Evolutionary conservation across 805 yeast genomes (phyloP).

Genomic region (Saccharomycopsis fibuligera): DNA sequence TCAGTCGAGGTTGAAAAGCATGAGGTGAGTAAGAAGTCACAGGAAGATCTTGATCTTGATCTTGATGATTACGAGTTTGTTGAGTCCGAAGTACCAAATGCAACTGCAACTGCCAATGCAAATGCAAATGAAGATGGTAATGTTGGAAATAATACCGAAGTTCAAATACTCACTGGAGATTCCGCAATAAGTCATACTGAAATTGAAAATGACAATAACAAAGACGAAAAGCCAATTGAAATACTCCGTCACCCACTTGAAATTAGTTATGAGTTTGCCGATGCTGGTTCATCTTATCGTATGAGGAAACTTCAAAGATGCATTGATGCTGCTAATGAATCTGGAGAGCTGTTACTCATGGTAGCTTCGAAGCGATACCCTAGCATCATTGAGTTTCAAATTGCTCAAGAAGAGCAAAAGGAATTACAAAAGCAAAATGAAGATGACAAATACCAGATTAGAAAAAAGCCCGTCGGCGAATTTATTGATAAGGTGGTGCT

Average conservation of each 20-base stretch:
- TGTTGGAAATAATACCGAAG: too few species aligned
- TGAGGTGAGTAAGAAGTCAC: background rate
- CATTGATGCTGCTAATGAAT: background rate
- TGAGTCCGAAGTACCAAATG: background rate
- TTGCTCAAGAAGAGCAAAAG: conserved; percentile 11
- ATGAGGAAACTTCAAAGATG: conserved; percentile 12
- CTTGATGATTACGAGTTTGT: background rate
- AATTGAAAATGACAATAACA: background rate
- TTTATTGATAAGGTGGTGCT: conserved; percentile 5
- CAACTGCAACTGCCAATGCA: background rate
- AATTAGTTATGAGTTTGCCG: conserved; percentile 9
- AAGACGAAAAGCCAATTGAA: too few species aligned
- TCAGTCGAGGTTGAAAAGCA: background rate
- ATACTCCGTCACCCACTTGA: conserved; percentile 2
- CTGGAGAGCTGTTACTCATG: background rate
- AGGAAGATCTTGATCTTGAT: background rate
- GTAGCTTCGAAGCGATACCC: conserved; percentile 6
- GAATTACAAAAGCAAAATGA: conserved; percentile 5
- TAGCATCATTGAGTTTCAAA: conserved; percentile 6
- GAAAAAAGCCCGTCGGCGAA: conserved; percentile 13
- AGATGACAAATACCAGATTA: conserved; percentile 5
- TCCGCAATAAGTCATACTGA: background rate
- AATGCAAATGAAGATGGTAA: too few species aligned
- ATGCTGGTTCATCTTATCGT: conserved; percentile 6
- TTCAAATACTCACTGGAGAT: background rate